Evolutionary conservation across 805 yeast genomes (phyloP).

Genomic region (Ogataea ramenticola): DNA sequence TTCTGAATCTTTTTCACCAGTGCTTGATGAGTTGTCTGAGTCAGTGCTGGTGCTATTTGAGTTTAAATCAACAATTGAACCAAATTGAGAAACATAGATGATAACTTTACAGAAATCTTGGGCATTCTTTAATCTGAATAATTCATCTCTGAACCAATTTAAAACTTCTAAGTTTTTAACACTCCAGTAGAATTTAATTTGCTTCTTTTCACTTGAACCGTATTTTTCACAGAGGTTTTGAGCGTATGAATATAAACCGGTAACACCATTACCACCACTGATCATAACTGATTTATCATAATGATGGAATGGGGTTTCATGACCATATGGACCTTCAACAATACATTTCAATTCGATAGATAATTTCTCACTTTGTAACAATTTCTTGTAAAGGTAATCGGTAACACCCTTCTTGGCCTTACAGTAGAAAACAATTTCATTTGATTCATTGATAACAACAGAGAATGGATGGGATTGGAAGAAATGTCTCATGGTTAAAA

Average conservation of each 20-base stretch:
- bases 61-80: not conserved
- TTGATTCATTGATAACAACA: conserved; percentile 29
- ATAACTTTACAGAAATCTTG: conserved; percentile 25
- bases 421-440: conserved; percentile 35
- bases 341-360: conserved; percentile 23
- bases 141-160: conserved; percentile 43
- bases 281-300: conserved; percentile 51
- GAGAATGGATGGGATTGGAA: conserved; percentile 71
- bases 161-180: conserved; percentile 46
- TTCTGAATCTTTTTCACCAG: conserved; percentile 7
- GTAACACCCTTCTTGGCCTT: conserved; percentile 57
- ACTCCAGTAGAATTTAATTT: conserved; percentile 54
- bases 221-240: conserved; percentile 17
- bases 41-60: not conserved
- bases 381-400: conserved; percentile 27
- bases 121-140: conserved; percentile 24
- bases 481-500: conserved; percentile 42
- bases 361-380: conserved; percentile 21
- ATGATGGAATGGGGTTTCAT: conserved; percentile 38
- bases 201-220: conserved; percentile 20
- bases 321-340: conserved; percentile 74
- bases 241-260: conserved; percentile 46
- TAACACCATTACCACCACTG: conserved; percentile 74
- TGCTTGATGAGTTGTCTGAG: not conserved
- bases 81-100: conserved; percentile 32